Conservation (phyloP, 2,329 filamentous ascomycete species). For the Ophiocordyceps unilateralis region DNA sequence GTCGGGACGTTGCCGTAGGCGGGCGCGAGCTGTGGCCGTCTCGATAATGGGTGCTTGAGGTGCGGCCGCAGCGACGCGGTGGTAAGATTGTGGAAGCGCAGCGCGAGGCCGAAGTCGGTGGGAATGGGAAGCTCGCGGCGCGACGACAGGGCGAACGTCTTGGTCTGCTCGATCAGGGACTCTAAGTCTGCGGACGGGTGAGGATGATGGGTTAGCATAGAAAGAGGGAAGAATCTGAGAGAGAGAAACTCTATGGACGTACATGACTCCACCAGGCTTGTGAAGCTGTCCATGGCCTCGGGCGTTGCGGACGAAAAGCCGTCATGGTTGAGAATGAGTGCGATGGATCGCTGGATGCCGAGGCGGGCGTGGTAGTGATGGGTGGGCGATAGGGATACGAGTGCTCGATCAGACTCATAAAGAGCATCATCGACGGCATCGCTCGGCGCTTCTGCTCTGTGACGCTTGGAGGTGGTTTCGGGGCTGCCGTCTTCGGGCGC, state of each 20-base stretch:
- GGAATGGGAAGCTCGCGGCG: conserved; percentile 37
- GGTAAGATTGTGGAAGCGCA: conserved; percentile 34
- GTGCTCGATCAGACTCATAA: not conserved
- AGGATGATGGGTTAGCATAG: conserved; percentile 2
- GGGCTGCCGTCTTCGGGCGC: conserved; percentile 10
- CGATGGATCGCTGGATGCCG: conserved; percentile 36
- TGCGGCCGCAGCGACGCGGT: conserved; percentile 36
- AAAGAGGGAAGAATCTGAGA: not conserved
- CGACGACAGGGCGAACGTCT: conserved; percentile 26
- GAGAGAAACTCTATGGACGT: conserved; percentile 3
- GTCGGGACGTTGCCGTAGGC: conserved; percentile 20
- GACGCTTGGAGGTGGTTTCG: conserved; percentile 14
- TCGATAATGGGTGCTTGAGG: conserved; percentile 32
- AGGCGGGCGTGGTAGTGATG: conserved; percentile 15
- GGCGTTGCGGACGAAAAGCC: conserved; percentile 38
- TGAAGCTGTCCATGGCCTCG: conserved; percentile 42
- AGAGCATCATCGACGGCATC: not conserved
- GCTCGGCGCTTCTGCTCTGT: conserved; percentile 2
- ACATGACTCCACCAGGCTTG: conserved; percentile 40
- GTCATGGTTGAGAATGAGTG: conserved; percentile 35
- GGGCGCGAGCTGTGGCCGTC: conserved; percentile 16
- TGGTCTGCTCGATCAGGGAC: conserved; percentile 30
- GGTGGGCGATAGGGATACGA: conserved; percentile 10
- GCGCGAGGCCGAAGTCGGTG: conserved; percentile 36
- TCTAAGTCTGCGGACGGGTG: conserved; percentile 28